Evolutionary conservation across 2,329 filamentous ascomycete species (phyloP), one percentile per base, ranked within the genome.

Genomic region (Verticillium longisporum): DNA sequence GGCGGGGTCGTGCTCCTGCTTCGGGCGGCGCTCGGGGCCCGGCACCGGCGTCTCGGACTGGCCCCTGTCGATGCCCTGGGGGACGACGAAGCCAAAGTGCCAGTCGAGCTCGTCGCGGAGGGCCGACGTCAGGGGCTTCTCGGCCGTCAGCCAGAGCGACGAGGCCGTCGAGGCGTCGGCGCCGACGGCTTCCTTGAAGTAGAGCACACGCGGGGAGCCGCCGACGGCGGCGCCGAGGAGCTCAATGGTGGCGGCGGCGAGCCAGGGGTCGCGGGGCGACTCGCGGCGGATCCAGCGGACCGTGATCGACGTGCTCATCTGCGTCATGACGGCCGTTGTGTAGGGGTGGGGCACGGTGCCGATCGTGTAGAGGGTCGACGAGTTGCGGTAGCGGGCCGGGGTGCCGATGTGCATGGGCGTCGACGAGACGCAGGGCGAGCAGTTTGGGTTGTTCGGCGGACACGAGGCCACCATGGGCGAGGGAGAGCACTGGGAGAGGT

Each of bases 341-440:
- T 92, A 96, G 0, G 95, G 95, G 72, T 99, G 95, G 0, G 94
- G 94, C 13, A 98, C 88, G 0, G 88, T 90, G 62, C 89, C 92
- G 65, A 99, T 90, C 2, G 89, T 92, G 77, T 92, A 98, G 15
- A 89, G 71, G 1, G 80, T 80, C 14, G 88, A 87, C 4, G 82
- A 83, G 73, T 97, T 97, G 60, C 83, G 83, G 73, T 91, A 95
- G 18, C 82, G 77, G 3, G 83, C 75, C 2, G 87, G 84, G 0
- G 87, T 88, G n/a, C 81, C 79, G 66, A 96, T 83, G 58, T 83
- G 84, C 75, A 92, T 81, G 0, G 84, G 82, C 36, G 83, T 82
- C 9, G 83, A 82, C 31, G 85, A 79, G 18, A 86, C 82, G 74
- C 94, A 98, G 4, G 88, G 87, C 34, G 81, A 85, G 76, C 94